Conservation (phyloP, 2,329 filamentous ascomycete genomes). For the Curvularia sp. region DNA sequence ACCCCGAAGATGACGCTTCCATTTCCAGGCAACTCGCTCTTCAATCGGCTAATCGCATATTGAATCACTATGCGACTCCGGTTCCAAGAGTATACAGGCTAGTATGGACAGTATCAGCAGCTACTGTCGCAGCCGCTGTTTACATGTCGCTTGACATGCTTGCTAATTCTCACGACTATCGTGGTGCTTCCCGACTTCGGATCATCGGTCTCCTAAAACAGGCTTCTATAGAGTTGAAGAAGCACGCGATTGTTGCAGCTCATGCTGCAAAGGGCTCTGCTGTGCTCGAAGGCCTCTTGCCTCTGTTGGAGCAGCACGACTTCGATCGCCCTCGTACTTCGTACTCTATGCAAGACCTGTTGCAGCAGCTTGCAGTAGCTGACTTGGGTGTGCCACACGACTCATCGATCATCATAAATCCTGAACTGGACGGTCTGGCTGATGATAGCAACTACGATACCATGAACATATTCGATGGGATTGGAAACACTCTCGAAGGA, state of each 20-base stretch:
- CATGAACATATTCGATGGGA: constrained; percentile 8
- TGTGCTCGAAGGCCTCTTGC: constrained; percentile 14
- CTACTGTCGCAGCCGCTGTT: constrained; percentile 16
- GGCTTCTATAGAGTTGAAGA: constrained; percentile 13
- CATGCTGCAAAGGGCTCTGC: constrained; percentile 19
- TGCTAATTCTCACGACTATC: constrained; percentile 16
- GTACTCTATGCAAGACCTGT: constrained; percentile 14
- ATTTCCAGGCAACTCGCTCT: constrained; percentile 13
- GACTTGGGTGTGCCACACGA: not conserved
- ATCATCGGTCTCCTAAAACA: constrained; percentile 12
- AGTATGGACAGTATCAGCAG: constrained; percentile 20
- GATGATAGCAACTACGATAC: constrained; percentile 4
- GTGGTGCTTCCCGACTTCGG: constrained; percentile 5
- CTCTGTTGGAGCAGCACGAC: constrained; percentile 11
- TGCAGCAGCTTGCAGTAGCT: constrained; percentile 16
- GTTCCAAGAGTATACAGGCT: constrained; percentile 18
- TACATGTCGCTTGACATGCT: constrained; percentile 18
- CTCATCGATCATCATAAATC: not conserved
- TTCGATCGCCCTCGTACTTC: constrained; percentile 8
- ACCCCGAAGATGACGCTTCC: constrained; percentile 6
- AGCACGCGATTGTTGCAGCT: constrained; percentile 16
- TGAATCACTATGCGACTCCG: constrained; percentile 14
- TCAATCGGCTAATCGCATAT: constrained; percentile 13
- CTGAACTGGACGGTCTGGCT: not conserved
- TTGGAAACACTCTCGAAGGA: constrained; percentile 2